Percentiles rank a stretch among this genome's conserved stretches.
phyloP scores from a whole-genome alignment of 768 basidiomycete genomes.

The Boletales sp. region DNA sequence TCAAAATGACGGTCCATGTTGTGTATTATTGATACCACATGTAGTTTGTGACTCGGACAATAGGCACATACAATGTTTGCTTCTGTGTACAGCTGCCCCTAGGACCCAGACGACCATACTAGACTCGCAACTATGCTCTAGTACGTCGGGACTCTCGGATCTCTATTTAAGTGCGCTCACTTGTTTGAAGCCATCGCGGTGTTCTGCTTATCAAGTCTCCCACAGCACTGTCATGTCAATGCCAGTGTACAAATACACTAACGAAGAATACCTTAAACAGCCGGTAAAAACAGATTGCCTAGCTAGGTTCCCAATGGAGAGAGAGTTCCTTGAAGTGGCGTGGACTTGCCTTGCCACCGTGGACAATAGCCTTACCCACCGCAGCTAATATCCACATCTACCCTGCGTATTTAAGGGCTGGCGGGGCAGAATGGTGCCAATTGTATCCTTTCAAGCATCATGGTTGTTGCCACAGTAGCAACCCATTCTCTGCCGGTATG shows the following conservation, averaged over 20 bases:
- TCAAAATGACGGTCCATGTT: too few relatives aligned
- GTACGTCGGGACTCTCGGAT: too few relatives aligned
- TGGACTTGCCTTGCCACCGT: constrained; percentile 2
- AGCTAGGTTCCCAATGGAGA: neutral
- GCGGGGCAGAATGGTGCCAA: neutral
- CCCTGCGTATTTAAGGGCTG: constrained; percentile 11
- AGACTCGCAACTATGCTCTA: neutral
- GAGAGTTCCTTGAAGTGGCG: neutral
- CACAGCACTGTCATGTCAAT: neutral
- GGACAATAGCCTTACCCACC: constrained; percentile 13
- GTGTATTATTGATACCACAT: too few relatives aligned
- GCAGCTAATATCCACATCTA: constrained; percentile 3
- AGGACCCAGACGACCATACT: constrained; percentile 6
- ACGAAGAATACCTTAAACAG: constrained; percentile 10
- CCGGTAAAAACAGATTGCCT: neutral
- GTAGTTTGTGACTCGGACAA: too few relatives aligned
- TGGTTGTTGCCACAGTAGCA: constrained; percentile 3
- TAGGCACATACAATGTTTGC: constrained; percentile 9
- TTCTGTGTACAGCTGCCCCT: constrained; percentile 7
- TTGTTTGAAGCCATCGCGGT: neutral
- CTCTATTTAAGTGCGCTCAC: constrained; percentile 4
- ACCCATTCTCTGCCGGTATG: constrained; percentile 9
- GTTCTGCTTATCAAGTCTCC: neutral
- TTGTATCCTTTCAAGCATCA: neutral
- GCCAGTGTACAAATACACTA: neutral